phyloP scores from a whole-genome alignment of 2,329 filamentous ascomycete genomes.

The Thermoascus crustaceus region DNA sequence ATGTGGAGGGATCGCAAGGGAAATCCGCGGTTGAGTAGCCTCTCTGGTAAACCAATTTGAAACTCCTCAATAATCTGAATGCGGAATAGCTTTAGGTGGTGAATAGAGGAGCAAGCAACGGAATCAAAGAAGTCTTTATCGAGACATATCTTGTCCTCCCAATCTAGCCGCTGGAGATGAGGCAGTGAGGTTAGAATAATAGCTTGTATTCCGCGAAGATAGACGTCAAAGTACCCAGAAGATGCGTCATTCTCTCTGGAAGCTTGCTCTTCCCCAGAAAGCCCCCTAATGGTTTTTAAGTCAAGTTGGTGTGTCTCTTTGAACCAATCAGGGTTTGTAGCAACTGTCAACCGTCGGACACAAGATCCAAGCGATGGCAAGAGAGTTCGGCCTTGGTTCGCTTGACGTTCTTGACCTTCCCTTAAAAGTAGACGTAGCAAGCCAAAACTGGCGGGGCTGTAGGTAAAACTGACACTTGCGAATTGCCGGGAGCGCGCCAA shows the following conservation, averaged over 20 bases:
- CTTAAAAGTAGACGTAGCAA: background rate
- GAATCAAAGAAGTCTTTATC: constrained; percentile 2
- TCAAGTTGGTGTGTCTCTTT: too few species aligned
- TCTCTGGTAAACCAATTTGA: constrained; percentile 1
- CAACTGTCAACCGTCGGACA: constrained; percentile 4
- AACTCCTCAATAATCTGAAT: background rate
- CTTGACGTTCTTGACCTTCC: background rate
- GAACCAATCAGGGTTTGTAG: background rate
- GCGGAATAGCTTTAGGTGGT: constrained; percentile 5
- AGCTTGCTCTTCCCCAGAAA: background rate
- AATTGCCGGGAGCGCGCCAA: constrained; percentile 6
- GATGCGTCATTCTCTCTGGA: background rate
- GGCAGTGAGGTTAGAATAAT: constrained; percentile 5
- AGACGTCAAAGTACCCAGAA: background rate
- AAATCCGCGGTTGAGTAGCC: background rate
- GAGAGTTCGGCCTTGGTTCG: background rate
- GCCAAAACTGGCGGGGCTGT: background rate
- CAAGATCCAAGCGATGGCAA: constrained; percentile 4
- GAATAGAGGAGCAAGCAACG: constrained; percentile 1
- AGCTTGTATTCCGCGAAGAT: background rate
- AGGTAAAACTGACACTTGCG: constrained; percentile 6
- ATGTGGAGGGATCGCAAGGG: constrained; percentile 16
- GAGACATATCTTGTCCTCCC: constrained; percentile 2
- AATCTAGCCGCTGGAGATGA: constrained; percentile 5
- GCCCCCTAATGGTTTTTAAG: background rate